Evolutionary conservation across 345 rosid genomes (phyloP).

Genomic region (Citrus cavaleriei): DNA sequence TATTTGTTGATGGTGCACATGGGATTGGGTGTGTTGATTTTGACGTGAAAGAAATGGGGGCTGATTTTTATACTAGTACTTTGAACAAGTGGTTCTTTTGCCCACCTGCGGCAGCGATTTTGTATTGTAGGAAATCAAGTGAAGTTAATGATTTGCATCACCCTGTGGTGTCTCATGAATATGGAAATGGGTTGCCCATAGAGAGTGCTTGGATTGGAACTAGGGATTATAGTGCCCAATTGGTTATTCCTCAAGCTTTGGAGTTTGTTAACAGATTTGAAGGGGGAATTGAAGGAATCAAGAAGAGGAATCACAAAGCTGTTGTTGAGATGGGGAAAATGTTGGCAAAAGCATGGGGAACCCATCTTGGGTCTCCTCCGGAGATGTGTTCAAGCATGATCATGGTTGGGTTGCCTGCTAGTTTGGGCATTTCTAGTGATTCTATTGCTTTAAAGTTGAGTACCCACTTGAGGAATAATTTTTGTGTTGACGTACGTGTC

Average conservation of each 20-base stretch:
- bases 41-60: constrained; percentile 20
- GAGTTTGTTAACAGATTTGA: constrained; percentile 79
- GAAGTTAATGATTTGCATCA: too few species aligned
- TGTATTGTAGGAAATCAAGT: too few species aligned
- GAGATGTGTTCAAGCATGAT: constrained; percentile 46
- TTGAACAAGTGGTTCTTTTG: too few species aligned
- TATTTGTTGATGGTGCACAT: constrained; percentile 92
- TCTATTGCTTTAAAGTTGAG: too few species aligned
- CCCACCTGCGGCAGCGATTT: too few species aligned
- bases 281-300: constrained; percentile 79
- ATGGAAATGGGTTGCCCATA: constrained; percentile 71
- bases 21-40: constrained; percentile 83
- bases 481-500: not conserved
- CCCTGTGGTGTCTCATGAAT: too few species aligned
- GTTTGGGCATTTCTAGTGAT: too few species aligned
- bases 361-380: constrained; percentile 73
- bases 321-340: constrained; percentile 81
- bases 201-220: constrained; percentile 95
- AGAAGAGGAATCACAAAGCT: constrained; percentile 66
- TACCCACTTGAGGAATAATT: too few species aligned
- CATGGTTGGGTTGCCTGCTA: too few species aligned
- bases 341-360: constrained; percentile 83
- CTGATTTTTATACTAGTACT: too few species aligned
- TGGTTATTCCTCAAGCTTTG: constrained; percentile 71
- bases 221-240: constrained; percentile 82